Base-by-base conservation (phyloP, 2,329 filamentous ascomycete species). In the Aspergillus neoniger region DNA sequence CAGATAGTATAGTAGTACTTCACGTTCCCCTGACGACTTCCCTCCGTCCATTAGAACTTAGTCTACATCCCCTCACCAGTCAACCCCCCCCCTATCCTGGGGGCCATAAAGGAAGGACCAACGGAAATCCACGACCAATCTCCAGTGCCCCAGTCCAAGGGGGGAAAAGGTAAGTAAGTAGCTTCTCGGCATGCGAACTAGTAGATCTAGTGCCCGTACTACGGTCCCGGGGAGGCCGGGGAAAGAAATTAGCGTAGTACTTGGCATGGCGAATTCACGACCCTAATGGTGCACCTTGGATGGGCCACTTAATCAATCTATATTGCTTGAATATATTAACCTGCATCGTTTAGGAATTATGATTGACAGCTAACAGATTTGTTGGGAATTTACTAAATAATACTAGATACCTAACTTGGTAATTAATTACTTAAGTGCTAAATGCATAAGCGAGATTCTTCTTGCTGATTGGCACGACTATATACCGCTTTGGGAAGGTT, bases 171-270 rank as follows among this genome's bases (percentile, higher is more conserved):
- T 28, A 8, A 28, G 25, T 28, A 28, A 28, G 25, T 28, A 28
- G 25, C 25, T 28, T 28, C 47, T 30, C 47, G 47, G 47, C 57
- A 39, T 25, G 15, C 36, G 28, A 49, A 55, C 55, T 63, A 63
- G 44, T 30, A 32, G 61, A 60, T 60, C 61, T 58, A 58, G 61
- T 50, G 61, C 51, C 61, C 61, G 39, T n/a, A 50, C 47, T 54
- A 57, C 47, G 55, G 50, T 49, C 25, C 41, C n/a, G 47, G 47
- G 47, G 32, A 48, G 38, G 47, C 51, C 55, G 59, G 59, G 59
- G 59, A 43, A 55, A 49, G 15, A 19, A 30, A 17, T 57, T 60
- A 56, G 58, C 43, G 48, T n/a, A 15, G 38, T 23, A 49, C 43
- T 57, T 57, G 39, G 47, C 48, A 57, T 38, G 15, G 19, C 39